Evolutionary conservation across 306 rosid species (phyloP).

Genomic region (Mimosa pudica): DNA sequence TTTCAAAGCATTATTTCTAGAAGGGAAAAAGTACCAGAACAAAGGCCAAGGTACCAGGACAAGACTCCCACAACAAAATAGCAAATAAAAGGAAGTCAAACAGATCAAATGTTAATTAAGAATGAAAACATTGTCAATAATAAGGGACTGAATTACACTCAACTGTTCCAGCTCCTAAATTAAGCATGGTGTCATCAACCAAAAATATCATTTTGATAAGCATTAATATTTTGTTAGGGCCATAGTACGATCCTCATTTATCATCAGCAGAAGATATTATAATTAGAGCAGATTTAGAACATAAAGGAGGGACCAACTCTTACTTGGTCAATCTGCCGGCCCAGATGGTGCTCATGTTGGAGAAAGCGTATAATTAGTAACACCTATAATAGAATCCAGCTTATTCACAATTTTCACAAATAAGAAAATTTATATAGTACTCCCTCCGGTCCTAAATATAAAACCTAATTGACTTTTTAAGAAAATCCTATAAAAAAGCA

Average conservation of each 20-base stretch:
- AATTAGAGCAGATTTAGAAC: neutral
- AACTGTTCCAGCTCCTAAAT: constrained; percentile 7
- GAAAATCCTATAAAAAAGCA: too few relatives aligned
- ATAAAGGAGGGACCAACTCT: constrained; percentile 6
- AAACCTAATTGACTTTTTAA: too few relatives aligned
- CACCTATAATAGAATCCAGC: constrained; percentile 51
- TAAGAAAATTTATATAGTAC: neutral
- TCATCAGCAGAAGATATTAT: constrained; percentile 15
- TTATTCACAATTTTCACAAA: neutral
- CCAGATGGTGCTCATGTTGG: constrained; percentile 97
- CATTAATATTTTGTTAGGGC: neutral
- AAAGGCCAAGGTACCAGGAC: neutral
- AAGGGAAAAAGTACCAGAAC: neutral
- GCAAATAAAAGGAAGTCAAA: neutral
- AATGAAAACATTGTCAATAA: neutral
- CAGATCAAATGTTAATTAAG: neutral
- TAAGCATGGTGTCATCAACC: constrained; percentile 1
- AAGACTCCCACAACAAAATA: neutral
- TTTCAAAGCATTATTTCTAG: constrained; percentile 3
- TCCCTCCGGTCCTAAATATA: too few relatives aligned
- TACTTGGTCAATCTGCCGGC: constrained; percentile 92
- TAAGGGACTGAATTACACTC: neutral
- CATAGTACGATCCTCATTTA: neutral
- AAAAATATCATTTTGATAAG: neutral
- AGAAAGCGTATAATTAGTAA: constrained; percentile 86